phyloP scores from a whole-genome alignment of 495 filamentous ascomycete genomes.

The Cudoniella acicularis region DNA sequence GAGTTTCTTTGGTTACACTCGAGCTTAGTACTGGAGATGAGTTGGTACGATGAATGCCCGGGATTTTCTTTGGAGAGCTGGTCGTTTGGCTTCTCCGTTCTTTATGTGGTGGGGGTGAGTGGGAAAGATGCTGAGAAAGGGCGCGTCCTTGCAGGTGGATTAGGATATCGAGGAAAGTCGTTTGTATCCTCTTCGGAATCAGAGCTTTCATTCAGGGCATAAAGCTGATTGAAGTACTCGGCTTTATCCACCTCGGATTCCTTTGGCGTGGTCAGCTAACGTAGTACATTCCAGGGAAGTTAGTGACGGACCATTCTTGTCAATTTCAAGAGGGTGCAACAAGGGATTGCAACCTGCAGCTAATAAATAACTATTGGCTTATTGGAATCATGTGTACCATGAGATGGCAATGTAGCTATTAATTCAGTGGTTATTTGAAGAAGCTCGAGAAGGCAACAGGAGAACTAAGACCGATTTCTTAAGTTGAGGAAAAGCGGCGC shows the following conservation, averaged over 20 bases:
- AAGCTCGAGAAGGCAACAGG: too few relatives aligned
- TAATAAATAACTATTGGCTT: too few relatives aligned
- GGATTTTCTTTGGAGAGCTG: conserved; percentile 4
- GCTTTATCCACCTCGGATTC: conserved; percentile 4
- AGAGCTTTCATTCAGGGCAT: conserved; percentile 38
- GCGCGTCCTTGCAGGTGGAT: background rate
- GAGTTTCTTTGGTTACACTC: conserved; percentile 12
- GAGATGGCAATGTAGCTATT: too few relatives aligned
- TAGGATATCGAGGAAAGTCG: conserved; percentile 7
- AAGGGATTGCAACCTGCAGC: too few relatives aligned
- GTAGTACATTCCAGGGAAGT: too few relatives aligned
- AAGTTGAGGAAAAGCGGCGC: too few relatives aligned
- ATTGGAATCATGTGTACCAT: too few relatives aligned
- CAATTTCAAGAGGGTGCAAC: background rate
- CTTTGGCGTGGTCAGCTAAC: background rate
- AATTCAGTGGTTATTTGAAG: too few relatives aligned
- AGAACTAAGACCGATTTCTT: too few relatives aligned
- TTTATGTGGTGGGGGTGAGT: background rate
- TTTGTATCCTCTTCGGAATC: conserved; percentile 34
- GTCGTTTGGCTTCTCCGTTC: background rate
- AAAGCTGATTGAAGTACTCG: conserved; percentile 43
- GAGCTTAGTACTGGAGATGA: conserved; percentile 15
- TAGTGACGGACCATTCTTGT: background rate
- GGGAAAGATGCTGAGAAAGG: background rate
- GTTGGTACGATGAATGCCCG: conserved; percentile 13